These are phyloP conservation scores for Aspergillus candidus DNA, from an alignment of 2,329 filamentous ascomycete genomes.

Conservation along the genomic window DNA sequence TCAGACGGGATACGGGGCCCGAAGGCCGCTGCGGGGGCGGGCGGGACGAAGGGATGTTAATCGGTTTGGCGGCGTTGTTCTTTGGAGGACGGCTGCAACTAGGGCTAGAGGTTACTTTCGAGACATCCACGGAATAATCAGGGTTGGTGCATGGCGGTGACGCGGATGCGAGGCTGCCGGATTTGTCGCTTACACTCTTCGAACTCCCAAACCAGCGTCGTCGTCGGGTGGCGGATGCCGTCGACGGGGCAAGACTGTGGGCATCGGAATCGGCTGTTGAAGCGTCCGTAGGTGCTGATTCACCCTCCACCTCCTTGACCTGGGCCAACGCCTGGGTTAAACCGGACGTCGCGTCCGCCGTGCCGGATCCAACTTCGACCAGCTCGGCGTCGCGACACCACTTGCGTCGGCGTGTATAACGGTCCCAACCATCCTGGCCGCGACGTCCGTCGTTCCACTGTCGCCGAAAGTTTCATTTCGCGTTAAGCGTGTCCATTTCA, in stretches of 20 bases:
- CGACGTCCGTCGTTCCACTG: constrained; percentile 86
- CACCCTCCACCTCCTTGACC: constrained; percentile 17
- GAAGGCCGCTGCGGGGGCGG: constrained; percentile 16
- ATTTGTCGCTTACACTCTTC: constrained; percentile 26
- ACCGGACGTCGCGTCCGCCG: constrained; percentile 36
- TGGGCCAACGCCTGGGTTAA: constrained; percentile 23
- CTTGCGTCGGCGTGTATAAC: constrained; percentile 87
- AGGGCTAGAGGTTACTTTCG: constrained; percentile 19
- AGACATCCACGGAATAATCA: constrained; percentile 17
- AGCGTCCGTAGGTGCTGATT: constrained; percentile 13
- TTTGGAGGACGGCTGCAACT: constrained; percentile 13
- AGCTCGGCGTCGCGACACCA: constrained; percentile 97
- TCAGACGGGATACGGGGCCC: constrained; percentile 15
- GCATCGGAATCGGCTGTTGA: constrained; percentile 19
- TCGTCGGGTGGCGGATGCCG: constrained; percentile 25
- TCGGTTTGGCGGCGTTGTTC: constrained; percentile 22
- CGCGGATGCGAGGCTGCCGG: constrained; percentile 17
- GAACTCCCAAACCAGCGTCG: constrained; percentile 35
- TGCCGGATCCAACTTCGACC: constrained; percentile 59
- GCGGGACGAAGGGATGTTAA: constrained; percentile 26
- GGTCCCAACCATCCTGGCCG: constrained; percentile 83
- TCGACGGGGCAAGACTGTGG: constrained; percentile 24
- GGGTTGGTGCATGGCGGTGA: constrained; percentile 13
- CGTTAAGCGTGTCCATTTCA: constrained; percentile 3
- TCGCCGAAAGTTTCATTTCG: neutral